Evolutionary conservation across 306 rosid species (phyloP).

Genomic region (Morella rubra): DNA sequence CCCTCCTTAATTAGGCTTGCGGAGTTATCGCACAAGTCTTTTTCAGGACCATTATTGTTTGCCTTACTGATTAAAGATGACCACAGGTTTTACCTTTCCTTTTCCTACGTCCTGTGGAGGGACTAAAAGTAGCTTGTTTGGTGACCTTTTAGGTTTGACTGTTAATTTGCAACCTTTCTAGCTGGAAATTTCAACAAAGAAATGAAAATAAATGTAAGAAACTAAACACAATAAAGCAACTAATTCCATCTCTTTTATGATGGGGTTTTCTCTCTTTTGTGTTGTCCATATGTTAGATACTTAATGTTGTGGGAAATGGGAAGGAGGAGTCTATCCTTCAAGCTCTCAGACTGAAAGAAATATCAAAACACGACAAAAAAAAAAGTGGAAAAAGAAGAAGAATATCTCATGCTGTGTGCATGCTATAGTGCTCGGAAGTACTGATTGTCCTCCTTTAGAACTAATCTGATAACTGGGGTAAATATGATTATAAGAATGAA

Average conservation of each 20-base stretch:
- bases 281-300: conserved; percentile 24
- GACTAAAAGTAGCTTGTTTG: conserved; percentile 29
- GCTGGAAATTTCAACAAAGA: conserved; percentile 31
- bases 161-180: conserved; percentile 27
- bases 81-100: conserved; percentile 36
- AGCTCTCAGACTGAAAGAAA: neutral
- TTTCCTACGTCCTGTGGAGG: conserved; percentile 30
- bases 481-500: neutral
- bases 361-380: neutral
- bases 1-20: conserved; percentile 23
- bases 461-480: neutral
- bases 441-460: neutral
- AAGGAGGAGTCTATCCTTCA: neutral
- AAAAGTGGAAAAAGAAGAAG: neutral
- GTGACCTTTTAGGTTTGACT: conserved; percentile 38
- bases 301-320: neutral
- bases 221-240: conserved; percentile 28
- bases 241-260: conserved; percentile 16
- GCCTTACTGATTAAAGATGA: conserved; percentile 33
- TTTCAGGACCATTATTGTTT: conserved; percentile 36
- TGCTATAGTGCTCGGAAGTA: neutral
- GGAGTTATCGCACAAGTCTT: conserved; percentile 38
- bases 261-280: conserved; percentile 11
- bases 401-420: neutral
- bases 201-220: conserved; percentile 12